Base-by-base conservation (phyloP, 257 asterid species). In the Cordia subcordata region DNA sequence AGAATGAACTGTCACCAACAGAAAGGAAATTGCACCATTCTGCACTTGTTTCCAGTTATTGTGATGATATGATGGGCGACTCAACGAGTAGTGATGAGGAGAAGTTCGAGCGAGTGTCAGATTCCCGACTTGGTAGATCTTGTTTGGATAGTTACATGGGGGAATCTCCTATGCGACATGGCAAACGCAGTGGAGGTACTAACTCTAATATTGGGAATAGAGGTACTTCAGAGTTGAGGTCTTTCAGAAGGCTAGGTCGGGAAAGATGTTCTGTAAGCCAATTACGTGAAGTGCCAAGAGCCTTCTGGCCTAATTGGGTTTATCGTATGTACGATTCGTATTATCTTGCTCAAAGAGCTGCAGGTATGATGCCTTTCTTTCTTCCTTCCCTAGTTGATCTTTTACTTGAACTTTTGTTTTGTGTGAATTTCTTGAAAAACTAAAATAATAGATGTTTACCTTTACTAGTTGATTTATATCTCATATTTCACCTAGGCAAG, bases 231-330 rank as follows among this genome's bases (percentile, higher is more conserved):
- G 61, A 68, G 65, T 46, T 51, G 63, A 80, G 71, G 58, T 60
- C 69, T 50, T 42, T 65, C 58, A 57, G 69, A 72, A 72, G 52
- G 62, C 53, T 51, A 50, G 80, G 78, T 61, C 70, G 74, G 75
- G 57, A 68, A 59, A 87, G 74, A 68, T 16, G 68, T 74, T 67
- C 80, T n/a, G 1, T 84, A 17, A 61, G 77, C 32, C 94, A 53
- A 21, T 55, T 78, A 60, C 94, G 78, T 70, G 81, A 89, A 57
- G 87, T 63, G 71, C 82, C 94, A 53, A 83, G 81, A 74, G 96
- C 99, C 60, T 92, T 79, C 74, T 92, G 82, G 94, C 97, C 99
- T 38, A 59, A 81, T 65, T 93, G 99, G 99, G 97, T 89, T 68
- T 93, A 93, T 75, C 76, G 64, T 67, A 86, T 86, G 95, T 81